Evolutionary conservation across 2,329 filamentous ascomycete species (phyloP), one percentile per base, ranked within the genome.

Genomic region (Drechslerella stenobrocha): DNA sequence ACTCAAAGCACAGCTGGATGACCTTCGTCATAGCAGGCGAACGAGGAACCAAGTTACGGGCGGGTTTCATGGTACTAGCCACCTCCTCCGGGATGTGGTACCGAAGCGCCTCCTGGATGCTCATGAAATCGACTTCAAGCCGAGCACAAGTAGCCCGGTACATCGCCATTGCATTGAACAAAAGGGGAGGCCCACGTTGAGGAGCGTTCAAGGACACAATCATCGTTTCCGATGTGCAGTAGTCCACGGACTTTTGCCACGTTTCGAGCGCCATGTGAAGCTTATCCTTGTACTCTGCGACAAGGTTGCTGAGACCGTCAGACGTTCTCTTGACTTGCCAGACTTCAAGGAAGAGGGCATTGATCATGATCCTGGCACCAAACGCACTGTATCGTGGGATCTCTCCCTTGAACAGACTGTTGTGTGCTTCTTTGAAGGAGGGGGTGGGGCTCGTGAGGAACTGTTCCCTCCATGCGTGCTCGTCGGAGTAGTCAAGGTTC

Each of bases 301-400:
- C 92, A 35, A 97, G 91, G 75, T 97, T 92, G 78, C 97, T 93
- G 37, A 97, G 81, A 51, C 92, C 91, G 76, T 97, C 91, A n/a
- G 92, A 92, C 76, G 90, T 96, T 75, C 93, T 89, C 83, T 96
- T 96, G 80, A 97, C 90, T 75, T 96, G 95, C 93, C 93, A 98
- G 1, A 97, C 92, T 77, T 97, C 93, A 48, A 98, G 82, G 81
- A 97, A 98, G 71, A 98, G 81, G 8, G 93, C 92, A 75, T 97
- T 98, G 82, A 97, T 96, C 89, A 98, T 95, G 71, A 97, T 90
- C 70, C 93, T 89, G 8, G 93, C 95, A 3, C 91, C 92, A 76
- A 97, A 98, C 1, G 92, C 92, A 75, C 92, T 97, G 80, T 97
- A 98, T 73, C 87, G 87, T 52, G 92, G 84, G 61, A 84, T 84